Conservation (phyloP, 345 rosid genomes). For the Erucastrum elatum region DNA sequence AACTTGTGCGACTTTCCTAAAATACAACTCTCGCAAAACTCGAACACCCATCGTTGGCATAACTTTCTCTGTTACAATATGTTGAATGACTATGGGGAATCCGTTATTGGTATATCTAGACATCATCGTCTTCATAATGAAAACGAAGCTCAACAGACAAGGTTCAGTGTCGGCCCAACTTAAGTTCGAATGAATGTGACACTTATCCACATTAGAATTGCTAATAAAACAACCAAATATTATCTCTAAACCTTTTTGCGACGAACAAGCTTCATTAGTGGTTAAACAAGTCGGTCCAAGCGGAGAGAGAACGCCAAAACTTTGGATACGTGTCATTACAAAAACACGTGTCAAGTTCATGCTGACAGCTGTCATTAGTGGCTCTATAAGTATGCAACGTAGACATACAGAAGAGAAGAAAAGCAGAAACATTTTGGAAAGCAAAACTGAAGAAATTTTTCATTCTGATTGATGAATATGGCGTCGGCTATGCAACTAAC, state of each 20-base stretch:
- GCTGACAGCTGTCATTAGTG: constrained; percentile 17
- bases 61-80: not conserved
- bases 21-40: not conserved
- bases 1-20: not conserved
- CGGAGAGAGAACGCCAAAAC: not conserved
- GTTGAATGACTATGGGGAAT: not conserved
- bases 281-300: not conserved
- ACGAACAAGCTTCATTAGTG: not conserved
- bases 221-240: not conserved
- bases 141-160: not conserved
- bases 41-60: too few species aligned
- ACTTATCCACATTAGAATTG: not conserved
- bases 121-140: not conserved
- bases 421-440: not conserved
- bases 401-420: not conserved
- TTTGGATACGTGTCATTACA: constrained; percentile 12
- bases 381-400: constrained; percentile 28
- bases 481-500: constrained; percentile 36
- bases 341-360: constrained; percentile 28
- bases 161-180: not conserved
- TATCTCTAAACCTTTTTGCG: not conserved
- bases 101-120: not conserved
- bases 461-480: constrained; percentile 22
- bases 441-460: constrained; percentile 3
- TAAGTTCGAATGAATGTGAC: not conserved